Evolutionary conservation across 148 eudicot genomes (phyloP), one percentile per base, ranked within the genome.

Genomic region (Mesembryanthemum crystallinum): DNA sequence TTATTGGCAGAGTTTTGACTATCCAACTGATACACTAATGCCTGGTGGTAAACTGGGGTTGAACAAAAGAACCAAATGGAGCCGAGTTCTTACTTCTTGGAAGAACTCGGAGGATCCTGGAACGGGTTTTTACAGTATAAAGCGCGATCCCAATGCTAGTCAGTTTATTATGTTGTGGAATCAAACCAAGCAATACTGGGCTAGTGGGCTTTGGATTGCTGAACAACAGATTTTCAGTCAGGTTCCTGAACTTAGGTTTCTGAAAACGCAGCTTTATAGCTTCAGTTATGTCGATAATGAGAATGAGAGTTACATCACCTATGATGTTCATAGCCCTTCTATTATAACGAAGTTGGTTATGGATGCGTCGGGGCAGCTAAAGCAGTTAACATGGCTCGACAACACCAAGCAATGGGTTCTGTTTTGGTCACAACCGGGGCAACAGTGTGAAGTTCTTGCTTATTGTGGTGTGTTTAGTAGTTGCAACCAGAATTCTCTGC

Each of bases 271-370:
- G 77, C 78, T 81, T 7, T 86, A 77, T 73, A 80, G 79, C 67
- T 88, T 86, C 51, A 85, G 84, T 69, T 88, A 85, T 80, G 30
- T 75, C 1, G 64, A 78, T 49, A 88, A 85, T 57, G 76, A 35
- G 12, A 83, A 88, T 45, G 89, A 86, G 85, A 88, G 85, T 64
- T 88, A 86, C 71, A 85, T 88, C 42, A 83, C 79, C 1, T 88
- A 85, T 69, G 79, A 81, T 35, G 42, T 85, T 21, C 71, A 77
- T 51, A 67, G 82, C 76, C 74, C 85, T 30, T 49, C 89, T 8
- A 67, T 76, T 60, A 73, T 81, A 58, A 81, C 92, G 0, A 83
- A 88, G 71, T 83, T 86, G 30, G 72, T 85, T 9, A 86, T 88
- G 89, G 89, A 86, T 78, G 68, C 71, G 39, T 83, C 92, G 18